phyloP scores from a whole-genome alignment of 108 stramenopile species.

The Cyclotella atomus region DNA sequence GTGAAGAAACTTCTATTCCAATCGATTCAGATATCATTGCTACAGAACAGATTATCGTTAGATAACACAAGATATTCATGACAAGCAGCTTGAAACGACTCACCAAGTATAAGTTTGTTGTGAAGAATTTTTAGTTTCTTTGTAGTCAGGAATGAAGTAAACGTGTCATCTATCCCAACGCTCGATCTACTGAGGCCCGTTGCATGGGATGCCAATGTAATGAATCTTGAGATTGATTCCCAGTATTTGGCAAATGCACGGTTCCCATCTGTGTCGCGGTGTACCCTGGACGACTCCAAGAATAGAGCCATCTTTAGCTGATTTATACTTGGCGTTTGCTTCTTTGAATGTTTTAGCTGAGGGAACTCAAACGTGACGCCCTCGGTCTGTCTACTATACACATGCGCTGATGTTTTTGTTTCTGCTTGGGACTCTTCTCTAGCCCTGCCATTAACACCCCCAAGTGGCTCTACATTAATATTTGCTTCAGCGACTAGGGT shows the following conservation, averaged over 20 bases:
- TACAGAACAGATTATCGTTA: neutral
- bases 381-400: too few relatives aligned
- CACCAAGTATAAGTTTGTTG: slow-evolving; percentile 77
- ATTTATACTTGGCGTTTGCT: slow-evolving; percentile 12
- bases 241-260: slow-evolving; percentile 76
- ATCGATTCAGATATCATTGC: slow-evolving; percentile 49
- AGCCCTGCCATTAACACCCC: too few relatives aligned
- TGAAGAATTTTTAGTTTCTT: slow-evolving; percentile 69
- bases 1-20: slow-evolving; percentile 14
- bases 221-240: slow-evolving; percentile 54
- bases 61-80: neutral
- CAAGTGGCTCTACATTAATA: neutral
- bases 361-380: slow-evolving; percentile 6
- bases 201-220: slow-evolving; percentile 13
- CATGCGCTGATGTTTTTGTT: too few relatives aligned
- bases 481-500: neutral
- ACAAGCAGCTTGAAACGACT: slow-evolving; percentile 10
- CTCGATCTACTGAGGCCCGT: slow-evolving; percentile 18
- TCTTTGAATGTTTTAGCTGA: neutral
- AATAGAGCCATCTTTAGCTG: slow-evolving; percentile 46
- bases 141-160: slow-evolving; percentile 64
- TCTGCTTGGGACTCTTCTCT: too few relatives aligned
- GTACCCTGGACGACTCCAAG: slow-evolving; percentile 39
- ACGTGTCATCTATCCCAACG: slow-evolving; percentile 36
- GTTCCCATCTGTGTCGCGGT: slow-evolving; percentile 52